These are phyloP conservation scores for Aspergillus sp. DNA, from an alignment of 2,329 filamentous ascomycete genomes.

Conservation along the genomic window DNA sequence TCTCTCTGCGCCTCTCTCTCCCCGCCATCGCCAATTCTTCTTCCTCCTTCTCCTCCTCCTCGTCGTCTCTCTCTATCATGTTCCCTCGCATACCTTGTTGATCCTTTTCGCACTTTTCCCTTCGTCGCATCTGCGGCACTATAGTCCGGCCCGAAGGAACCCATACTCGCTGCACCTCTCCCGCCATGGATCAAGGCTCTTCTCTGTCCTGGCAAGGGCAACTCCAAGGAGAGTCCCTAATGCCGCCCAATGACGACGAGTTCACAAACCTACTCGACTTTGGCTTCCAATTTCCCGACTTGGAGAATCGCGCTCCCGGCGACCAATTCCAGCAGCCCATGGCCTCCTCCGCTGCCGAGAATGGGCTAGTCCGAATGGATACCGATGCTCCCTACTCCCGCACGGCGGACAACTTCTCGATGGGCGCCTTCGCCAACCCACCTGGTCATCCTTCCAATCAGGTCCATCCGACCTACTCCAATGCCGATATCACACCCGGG, in stretches of 20 bases:
- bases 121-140: no score
- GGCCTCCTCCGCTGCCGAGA: slow-evolving; percentile 21
- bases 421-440: slow-evolving; percentile 18
- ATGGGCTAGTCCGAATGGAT: slow-evolving; percentile 20
- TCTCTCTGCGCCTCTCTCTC: not conserved
- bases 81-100: not conserved
- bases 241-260: slow-evolving; percentile 36
- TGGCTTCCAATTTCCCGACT: slow-evolving; percentile 37
- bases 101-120: not conserved
- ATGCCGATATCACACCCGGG: slow-evolving; percentile 21
- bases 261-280: slow-evolving; percentile 43
- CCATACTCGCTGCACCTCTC: slow-evolving; percentile 1
- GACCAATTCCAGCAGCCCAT: slow-evolving; percentile 27
- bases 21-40: not conserved
- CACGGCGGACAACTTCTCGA: slow-evolving; percentile 28
- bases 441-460: slow-evolving; percentile 16
- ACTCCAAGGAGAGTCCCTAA: slow-evolving; percentile 31
- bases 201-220: slow-evolving; percentile 33
- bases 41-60: slow-evolving; percentile 4
- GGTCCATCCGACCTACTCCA: slow-evolving; percentile 21
- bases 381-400: slow-evolving; percentile 19
- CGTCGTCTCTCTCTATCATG: not conserved
- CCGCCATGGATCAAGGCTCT: slow-evolving; percentile 30
- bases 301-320: slow-evolving; percentile 30
- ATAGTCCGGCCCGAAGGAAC: no score